Evolutionary conservation across 164 flowering plant genomes (phyloP).

Genomic region (Vitis cinerea): DNA sequence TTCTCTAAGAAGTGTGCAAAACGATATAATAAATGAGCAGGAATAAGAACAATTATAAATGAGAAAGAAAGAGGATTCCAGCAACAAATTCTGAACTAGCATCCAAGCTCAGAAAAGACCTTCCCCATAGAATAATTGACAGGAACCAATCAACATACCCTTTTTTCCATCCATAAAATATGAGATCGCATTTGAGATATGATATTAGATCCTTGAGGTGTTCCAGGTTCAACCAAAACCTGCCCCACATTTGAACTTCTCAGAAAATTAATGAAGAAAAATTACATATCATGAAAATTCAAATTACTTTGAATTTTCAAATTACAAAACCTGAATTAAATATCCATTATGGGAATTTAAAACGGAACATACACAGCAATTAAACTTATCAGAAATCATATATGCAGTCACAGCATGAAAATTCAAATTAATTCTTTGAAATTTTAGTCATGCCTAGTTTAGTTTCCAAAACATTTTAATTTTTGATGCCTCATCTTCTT

Average conservation of each 20-base stretch:
- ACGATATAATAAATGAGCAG: conserved; percentile 1
- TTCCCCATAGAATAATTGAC: neutral
- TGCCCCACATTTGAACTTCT: conserved; percentile 22
- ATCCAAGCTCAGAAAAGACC: neutral
- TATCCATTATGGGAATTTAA: too few species aligned
- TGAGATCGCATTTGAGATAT: conserved; percentile 93
- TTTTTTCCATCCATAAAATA: conserved; percentile 91
- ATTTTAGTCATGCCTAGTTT: too few species aligned
- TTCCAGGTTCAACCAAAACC: conserved; percentile 97
- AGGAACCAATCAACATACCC: conserved; percentile 45
- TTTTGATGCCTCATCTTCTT: too few species aligned
- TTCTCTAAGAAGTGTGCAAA: conserved; percentile 45
- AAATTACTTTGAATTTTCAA: too few species aligned
- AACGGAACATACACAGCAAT: too few species aligned
- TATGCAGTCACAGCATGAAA: too few species aligned
- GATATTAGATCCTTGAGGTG: conserved; percentile 87
- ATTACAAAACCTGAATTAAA: too few species aligned
- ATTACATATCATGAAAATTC: neutral
- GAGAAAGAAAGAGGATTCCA: neutral
- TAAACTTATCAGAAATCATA: too few species aligned
- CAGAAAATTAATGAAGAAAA: neutral
- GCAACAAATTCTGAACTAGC: neutral
- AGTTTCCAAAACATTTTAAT: too few species aligned
- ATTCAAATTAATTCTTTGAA: too few species aligned
- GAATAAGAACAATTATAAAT: neutral